phyloP scores from a whole-genome alignment of 2,329 filamentous ascomycete genomes.

The Sordariomycetes sp. region DNA sequence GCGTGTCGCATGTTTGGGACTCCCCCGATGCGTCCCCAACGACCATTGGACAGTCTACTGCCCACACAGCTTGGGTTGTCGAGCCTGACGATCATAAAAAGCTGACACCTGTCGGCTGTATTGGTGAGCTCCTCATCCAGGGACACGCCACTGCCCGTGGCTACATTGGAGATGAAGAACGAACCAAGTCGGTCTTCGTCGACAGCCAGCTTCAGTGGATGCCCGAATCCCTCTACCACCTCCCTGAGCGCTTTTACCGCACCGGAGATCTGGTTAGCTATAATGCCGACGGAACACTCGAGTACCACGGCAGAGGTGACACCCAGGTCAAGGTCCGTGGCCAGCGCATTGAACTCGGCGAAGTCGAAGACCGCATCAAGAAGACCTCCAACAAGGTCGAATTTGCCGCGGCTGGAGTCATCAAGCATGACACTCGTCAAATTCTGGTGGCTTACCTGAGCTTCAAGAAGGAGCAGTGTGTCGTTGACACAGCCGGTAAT shows the following conservation, averaged over 20 bases:
- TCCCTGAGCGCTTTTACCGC: constrained; percentile 22
- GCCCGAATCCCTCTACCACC: neutral
- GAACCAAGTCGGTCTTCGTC: constrained; percentile 20
- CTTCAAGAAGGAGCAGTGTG: neutral
- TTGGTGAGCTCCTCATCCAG: constrained; percentile 18
- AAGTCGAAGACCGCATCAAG: constrained; percentile 17
- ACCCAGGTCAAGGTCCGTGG: constrained; percentile 22
- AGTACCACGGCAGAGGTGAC: constrained; percentile 25
- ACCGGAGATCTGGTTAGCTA: constrained; percentile 38
- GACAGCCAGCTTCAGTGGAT: constrained; percentile 15
- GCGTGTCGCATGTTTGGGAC: neutral
- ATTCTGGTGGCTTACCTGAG: neutral
- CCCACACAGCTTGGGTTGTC: constrained; percentile 9
- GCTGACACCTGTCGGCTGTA: constrained; percentile 10
- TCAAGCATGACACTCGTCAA: neutral
- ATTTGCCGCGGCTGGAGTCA: constrained; percentile 1
- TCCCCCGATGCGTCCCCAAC: constrained; percentile 1
- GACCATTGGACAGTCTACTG: constrained; percentile 1
- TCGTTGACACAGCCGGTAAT: neutral
- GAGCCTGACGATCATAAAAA: constrained; percentile 7
- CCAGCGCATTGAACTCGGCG: constrained; percentile 20
- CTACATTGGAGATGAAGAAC: constrained; percentile 11
- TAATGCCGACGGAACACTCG: constrained; percentile 26
- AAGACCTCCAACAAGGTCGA: neutral
- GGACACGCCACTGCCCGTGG: constrained; percentile 13